Evolutionary conservation across 2,329 filamentous ascomycete genomes (phyloP).

Genomic region (Monosporascus sp.): DNA sequence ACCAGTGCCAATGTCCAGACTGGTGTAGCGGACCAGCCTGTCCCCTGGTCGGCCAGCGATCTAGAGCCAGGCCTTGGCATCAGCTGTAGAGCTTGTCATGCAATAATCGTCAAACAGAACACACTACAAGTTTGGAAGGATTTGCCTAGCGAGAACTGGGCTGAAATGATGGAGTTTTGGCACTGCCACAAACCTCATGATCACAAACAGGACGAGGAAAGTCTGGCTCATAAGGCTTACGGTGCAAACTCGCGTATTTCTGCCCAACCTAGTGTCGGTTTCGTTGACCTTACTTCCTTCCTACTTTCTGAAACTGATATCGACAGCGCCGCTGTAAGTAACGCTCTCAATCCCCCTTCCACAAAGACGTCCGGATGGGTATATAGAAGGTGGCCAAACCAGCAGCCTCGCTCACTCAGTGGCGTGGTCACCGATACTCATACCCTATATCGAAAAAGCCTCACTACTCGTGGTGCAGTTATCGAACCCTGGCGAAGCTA

Average conservation of each 20-base stretch:
- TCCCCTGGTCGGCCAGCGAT: constrained; percentile 53
- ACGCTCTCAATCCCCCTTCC: constrained; percentile 4
- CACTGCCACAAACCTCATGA: constrained; percentile 91
- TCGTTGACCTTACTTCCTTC: constrained; percentile 78
- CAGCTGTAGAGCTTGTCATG: constrained; percentile 35
- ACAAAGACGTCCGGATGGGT: constrained; percentile 29
- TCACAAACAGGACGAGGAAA: constrained; percentile 42
- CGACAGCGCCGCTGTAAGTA: constrained; percentile 33
- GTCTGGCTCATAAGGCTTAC: constrained; percentile 65
- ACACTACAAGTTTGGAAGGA: constrained; percentile 71
- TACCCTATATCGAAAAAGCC: constrained; percentile 51
- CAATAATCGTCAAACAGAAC: constrained; percentile 32
- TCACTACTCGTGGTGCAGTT: constrained; percentile 21
- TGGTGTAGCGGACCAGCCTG: constrained; percentile 32
- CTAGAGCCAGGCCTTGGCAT: constrained; percentile 36
- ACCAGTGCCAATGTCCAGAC: background rate
- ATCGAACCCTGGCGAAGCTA: constrained; percentile 32
- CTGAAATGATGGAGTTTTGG: constrained; percentile 99
- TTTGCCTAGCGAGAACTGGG: constrained; percentile 94
- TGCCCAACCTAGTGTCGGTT: constrained; percentile 61
- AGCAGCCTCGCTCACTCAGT: constrained; percentile 38
- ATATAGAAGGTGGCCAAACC: constrained; percentile 61
- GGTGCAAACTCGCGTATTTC: constrained; percentile 72
- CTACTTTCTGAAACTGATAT: constrained; percentile 67
- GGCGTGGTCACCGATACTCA: constrained; percentile 63